A percentile compares a stretch with the other conserved stretches of the same genome.
phyloP scores from a whole-genome alignment of 352 stramenopile species.

The Globisporangium heterothallicum region DNA sequence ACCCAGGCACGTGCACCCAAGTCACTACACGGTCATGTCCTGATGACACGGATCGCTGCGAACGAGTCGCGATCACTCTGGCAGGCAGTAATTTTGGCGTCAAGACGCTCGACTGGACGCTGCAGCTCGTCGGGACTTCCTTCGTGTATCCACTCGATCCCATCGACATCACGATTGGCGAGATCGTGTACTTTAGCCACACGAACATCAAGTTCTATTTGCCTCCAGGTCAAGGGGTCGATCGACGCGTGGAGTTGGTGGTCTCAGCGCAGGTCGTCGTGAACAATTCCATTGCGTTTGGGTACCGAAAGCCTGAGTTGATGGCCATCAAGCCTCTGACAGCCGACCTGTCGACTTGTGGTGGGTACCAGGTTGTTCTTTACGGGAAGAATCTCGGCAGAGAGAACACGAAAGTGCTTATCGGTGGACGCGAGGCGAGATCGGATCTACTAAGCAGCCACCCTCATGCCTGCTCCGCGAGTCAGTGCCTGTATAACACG shows the following conservation, averaged over 20 bases:
- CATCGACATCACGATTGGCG: constrained; percentile 25
- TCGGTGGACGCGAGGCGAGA: constrained; percentile 50
- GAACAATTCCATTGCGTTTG: constrained; percentile 34
- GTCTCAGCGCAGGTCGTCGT: constrained; percentile 24
- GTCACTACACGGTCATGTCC: constrained; percentile 25
- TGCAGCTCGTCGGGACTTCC: constrained; percentile 27
- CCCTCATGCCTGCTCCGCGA: constrained; percentile 23
- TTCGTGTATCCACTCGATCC: constrained; percentile 12
- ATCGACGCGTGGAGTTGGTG: constrained; percentile 29
- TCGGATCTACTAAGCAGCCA: constrained; percentile 36
- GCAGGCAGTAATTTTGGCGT: constrained; percentile 49
- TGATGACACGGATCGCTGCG: constrained; percentile 33
- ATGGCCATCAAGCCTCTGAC: constrained; percentile 34
- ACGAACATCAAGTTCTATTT: constrained; percentile 51
- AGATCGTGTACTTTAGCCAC: constrained; percentile 58
- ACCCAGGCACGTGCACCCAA: constrained; percentile 29
- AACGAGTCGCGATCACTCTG: constrained; percentile 39
- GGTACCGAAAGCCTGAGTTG: constrained; percentile 36
- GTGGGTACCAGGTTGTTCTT: constrained; percentile 46
- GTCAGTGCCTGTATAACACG: constrained; percentile 35
- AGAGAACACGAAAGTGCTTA: constrained; percentile 30
- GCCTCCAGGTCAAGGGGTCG: constrained; percentile 39
- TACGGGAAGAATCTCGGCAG: constrained; percentile 62
- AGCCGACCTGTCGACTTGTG: constrained; percentile 55
- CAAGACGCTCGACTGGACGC: constrained; percentile 30